Evolutionary conservation across 179 eudicot genomes (phyloP).

Genomic region (Spergularia azorica): DNA sequence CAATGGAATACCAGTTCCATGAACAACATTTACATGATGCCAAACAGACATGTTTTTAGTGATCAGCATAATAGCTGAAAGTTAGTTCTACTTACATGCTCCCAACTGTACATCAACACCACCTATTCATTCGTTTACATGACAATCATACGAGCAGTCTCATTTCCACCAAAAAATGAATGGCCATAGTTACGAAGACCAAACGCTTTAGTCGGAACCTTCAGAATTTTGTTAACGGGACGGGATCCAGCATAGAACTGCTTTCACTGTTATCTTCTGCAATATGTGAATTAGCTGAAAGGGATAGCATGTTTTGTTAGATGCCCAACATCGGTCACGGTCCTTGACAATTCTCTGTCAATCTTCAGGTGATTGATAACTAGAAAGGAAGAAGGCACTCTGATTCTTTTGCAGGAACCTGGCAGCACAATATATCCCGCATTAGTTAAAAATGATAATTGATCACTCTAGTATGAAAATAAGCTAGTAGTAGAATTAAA

Average conservation of each 20-base stretch:
- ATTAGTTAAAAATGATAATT: neutral
- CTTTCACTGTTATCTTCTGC: neutral
- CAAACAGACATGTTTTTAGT: neutral
- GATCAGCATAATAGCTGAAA: neutral
- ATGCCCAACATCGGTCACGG: conserved; percentile 25
- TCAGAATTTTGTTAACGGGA: neutral
- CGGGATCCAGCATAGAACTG: neutral
- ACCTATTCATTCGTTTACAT: neutral
- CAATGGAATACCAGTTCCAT: neutral
- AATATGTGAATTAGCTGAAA: neutral
- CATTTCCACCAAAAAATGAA: neutral
- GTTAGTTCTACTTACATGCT: neutral
- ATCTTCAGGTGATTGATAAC: conserved; percentile 41
- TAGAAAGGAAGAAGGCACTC: conserved; percentile 51
- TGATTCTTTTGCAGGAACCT: conserved; percentile 78
- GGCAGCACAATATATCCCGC: conserved; percentile 22
- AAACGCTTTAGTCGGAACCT: neutral
- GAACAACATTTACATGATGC: conserved; percentile 3
- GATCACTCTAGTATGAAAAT: neutral
- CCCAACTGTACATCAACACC: too few relatives aligned
- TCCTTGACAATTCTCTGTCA: conserved; percentile 27
- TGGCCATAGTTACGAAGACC: neutral
- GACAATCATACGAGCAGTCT: neutral
- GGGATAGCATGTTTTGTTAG: neutral
- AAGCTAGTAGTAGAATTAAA: neutral